Conservation (phyloP, 1,284 basidiomycete species). For the Ustilago crameri region DNA sequence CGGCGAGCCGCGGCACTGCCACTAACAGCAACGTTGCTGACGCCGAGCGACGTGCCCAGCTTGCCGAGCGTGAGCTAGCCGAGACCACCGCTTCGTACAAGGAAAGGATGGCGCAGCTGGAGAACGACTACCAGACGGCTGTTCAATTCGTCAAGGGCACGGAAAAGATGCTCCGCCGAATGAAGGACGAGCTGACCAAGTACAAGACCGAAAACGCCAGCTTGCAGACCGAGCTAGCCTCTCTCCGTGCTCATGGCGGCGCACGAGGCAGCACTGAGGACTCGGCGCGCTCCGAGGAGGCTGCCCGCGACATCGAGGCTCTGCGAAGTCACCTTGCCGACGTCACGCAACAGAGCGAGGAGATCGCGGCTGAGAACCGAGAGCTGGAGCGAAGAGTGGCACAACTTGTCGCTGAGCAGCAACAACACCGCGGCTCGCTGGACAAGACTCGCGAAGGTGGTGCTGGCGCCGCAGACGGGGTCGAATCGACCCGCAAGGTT, state of each 20-base stretch:
- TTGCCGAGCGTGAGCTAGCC: slow-evolving; percentile 63
- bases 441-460: slow-evolving; percentile 32
- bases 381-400: slow-evolving; percentile 57
- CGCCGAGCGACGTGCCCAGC: slow-evolving; percentile 74
- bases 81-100: slow-evolving; percentile 64
- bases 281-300: slow-evolving; percentile 48
- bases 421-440: slow-evolving; percentile 48
- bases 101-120: slow-evolving; percentile 75
- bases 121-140: slow-evolving; percentile 92
- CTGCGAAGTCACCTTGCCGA: slow-evolving; percentile 53
- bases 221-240: slow-evolving; percentile 51
- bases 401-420: slow-evolving; percentile 51
- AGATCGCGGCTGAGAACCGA: slow-evolving; percentile 59
- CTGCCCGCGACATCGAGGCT: slow-evolving; percentile 58
- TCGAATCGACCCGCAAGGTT: slow-evolving; percentile 34
- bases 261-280: slow-evolving; percentile 37
- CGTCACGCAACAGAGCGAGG: slow-evolving; percentile 59
- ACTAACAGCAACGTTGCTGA: slow-evolving; percentile 81
- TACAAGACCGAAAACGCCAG: slow-evolving; percentile 65
- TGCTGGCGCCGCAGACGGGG: slow-evolving; percentile 9
- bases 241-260: slow-evolving; percentile 23
- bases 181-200: slow-evolving; percentile 75
- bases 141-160: slow-evolving; percentile 86
- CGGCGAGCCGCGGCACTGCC: slow-evolving; percentile 75
- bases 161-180: slow-evolving; percentile 97